phyloP scores from a whole-genome alignment of 2,329 filamentous ascomycete species.

The Aspergillus fumigatiaffinis region DNA sequence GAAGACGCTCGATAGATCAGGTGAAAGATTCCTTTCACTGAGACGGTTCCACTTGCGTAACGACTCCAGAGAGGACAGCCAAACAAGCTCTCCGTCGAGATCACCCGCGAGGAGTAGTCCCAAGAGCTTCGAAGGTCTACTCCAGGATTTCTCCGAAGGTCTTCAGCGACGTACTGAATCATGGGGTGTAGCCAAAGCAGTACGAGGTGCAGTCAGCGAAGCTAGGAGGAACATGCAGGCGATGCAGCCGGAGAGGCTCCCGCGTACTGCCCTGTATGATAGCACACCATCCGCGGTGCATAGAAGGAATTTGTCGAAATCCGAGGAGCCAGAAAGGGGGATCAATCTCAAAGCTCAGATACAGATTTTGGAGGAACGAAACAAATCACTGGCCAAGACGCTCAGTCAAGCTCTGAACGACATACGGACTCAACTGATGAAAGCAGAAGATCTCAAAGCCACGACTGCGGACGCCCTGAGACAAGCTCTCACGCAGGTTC shows the following conservation, averaged over 20 bases:
- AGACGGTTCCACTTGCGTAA: conserved; percentile 24
- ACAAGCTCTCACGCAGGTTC: conserved; percentile 37
- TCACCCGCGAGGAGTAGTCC: conserved; percentile 37
- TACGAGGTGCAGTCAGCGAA: conserved; percentile 46
- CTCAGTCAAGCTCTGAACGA: conserved; percentile 41
- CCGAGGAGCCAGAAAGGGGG: conserved; percentile 12
- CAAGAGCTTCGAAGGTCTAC: conserved; percentile 43
- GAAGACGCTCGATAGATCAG: conserved; percentile 20
- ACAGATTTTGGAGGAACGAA: conserved; percentile 36
- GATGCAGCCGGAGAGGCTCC: conserved; percentile 37
- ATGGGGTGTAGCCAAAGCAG: conserved; percentile 48
- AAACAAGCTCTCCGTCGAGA: conserved; percentile 29
- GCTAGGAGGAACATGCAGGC: conserved; percentile 45
- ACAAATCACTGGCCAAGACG: conserved; percentile 38
- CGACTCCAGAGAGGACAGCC: conserved; percentile 27
- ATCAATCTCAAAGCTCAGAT: conserved; percentile 31
- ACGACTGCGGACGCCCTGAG: conserved; percentile 29
- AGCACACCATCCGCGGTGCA: conserved; percentile 11
- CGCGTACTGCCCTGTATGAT: conserved; percentile 22
- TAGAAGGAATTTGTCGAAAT: conserved; percentile 10
- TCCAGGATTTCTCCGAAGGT: conserved; percentile 48
- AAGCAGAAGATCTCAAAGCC: conserved; percentile 20
- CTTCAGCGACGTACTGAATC: conserved; percentile 46
- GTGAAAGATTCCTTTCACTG: conserved; percentile 12
- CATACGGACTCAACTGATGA: conserved; percentile 33